Base-by-base conservation (phyloP, 2,329 filamentous ascomycete species). In the Ascochyta viciae-villosae region DNA sequence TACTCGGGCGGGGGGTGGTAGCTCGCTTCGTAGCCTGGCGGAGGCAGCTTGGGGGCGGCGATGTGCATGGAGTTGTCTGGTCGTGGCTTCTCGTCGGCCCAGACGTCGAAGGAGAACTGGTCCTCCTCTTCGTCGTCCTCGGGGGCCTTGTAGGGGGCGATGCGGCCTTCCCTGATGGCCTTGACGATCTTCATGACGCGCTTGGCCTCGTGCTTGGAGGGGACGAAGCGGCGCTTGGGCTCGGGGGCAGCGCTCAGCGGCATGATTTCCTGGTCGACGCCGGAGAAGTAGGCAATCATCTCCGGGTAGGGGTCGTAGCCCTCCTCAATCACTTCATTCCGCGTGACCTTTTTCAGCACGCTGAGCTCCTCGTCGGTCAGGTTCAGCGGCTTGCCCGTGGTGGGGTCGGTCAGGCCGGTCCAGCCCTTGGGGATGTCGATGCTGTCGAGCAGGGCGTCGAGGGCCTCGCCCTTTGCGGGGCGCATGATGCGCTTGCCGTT, bases 401-500 rank as follows among this genome's bases (percentile, higher is more conserved):
- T 86, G 5, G 94, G 92, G 76, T 99, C 95, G 8, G 92, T 97
- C 62, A 98, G 81, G 54, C 94, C 95, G 50, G 95, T 99, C 92
- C 93, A 99, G 62, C 94, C 95, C 82, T 96, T 92, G 13, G 95
- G 95, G 33, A 99, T 83, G 72, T 99, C 95, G 68, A 99, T 99
- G 77, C 91, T 97, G 70, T 99, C 94, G 9, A 99, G 83, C 39
- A 99, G 83, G 12, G 92, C 92, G 81, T 99, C 95, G 29, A 99
- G 81, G 33, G 95, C 95, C 74, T 96, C 90, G 48, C 94, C 94
- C 65, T 92, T 94, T 4, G 96, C 95, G 6, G 95, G 95, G 48
- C 95, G 89, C 88, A 96, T 91, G 62, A 99, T 96, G 77, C 91
- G 96, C 84, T 96, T 97, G 76, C 95, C 95, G 76, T 99, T 96